Percentiles rank a stretch among this genome's conserved stretches.
Evolutionary conservation across 352 stramenopile species (phyloP).

Genomic region (Globisporangium nagaii): DNA sequence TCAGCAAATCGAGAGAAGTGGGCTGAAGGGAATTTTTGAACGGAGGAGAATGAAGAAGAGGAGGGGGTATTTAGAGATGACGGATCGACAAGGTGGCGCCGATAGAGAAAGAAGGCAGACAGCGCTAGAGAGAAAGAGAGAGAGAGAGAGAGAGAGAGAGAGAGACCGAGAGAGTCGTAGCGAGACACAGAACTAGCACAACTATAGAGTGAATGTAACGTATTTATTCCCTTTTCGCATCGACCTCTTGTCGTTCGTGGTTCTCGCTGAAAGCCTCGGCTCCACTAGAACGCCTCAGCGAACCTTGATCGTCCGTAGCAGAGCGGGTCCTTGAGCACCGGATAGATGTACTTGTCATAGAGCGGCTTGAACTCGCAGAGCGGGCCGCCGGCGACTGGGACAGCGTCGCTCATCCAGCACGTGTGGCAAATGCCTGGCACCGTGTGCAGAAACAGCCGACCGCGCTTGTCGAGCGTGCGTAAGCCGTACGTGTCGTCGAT

Average conservation of each 20-base stretch:
- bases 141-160: neutral
- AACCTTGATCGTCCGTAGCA: neutral
- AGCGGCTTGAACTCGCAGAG: conserved; percentile 7
- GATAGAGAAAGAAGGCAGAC: no score
- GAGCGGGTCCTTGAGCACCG: conserved; percentile 2
- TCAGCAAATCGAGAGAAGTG: conserved; percentile 18
- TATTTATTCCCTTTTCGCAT: neutral
- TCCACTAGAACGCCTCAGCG: neutral
- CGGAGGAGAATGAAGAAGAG: no score
- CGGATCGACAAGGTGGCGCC: no score
- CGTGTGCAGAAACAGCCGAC: conserved; percentile 16
- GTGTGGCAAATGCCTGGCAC: conserved; percentile 18
- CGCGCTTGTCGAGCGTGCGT: conserved; percentile 20
- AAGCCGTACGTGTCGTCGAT: conserved; percentile 29
- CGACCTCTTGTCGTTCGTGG: no score
- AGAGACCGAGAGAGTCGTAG: neutral
- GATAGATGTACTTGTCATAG: conserved; percentile 25
- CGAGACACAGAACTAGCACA: neutral
- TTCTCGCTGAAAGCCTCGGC: neutral
- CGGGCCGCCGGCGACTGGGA: neutral
- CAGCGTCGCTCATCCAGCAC: conserved; percentile 26
- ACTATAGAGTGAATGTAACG: conserved; percentile 1
- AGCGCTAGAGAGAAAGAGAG: no score
- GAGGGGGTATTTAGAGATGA: no score
- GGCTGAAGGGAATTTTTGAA: no score